phyloP scores from a whole-genome alignment of 495 filamentous ascomycete genomes.

The Apodospora peruviana region DNA sequence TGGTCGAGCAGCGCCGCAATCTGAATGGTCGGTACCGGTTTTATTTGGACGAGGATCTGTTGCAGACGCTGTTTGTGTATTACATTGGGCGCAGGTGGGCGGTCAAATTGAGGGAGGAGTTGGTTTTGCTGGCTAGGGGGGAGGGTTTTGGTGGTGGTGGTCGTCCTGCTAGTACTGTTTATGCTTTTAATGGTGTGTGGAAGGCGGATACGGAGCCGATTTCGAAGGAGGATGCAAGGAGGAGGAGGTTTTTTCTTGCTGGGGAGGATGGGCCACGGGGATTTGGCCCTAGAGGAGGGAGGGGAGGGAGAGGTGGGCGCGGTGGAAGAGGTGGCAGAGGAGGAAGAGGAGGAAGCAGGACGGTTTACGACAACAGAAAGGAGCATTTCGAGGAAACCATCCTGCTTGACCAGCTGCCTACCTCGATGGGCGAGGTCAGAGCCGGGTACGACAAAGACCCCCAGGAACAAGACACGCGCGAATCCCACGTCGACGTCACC shows the following conservation, averaged over 20 bases:
- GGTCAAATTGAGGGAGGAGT: conserved; percentile 2
- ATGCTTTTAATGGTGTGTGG: conserved; percentile 40
- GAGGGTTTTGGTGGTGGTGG: no score
- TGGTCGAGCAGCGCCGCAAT: conserved; percentile 43
- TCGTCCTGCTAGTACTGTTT: no score
- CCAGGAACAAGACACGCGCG: conserved; percentile 12
- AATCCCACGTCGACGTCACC: conserved; percentile 31
- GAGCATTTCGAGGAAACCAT: conserved; percentile 19
- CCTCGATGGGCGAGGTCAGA: conserved; percentile 26
- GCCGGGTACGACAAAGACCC: conserved; percentile 14
- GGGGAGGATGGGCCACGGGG: background rate
- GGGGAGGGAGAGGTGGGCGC: no score
- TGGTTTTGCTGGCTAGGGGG: conserved; percentile 43
- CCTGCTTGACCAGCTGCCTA: conserved; percentile 45
- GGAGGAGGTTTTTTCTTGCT: conserved; percentile 18
- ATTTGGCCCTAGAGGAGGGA: no score
- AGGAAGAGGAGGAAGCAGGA: no score
- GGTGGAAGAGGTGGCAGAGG: no score
- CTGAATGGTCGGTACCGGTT: conserved; percentile 64
- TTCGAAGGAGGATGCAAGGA: conserved; percentile 14
- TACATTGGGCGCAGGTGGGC: conserved; percentile 47
- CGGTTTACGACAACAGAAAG: conserved; percentile 6
- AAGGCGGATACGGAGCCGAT: conserved; percentile 15
- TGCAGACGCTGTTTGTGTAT: conserved; percentile 59
- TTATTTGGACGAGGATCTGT: conserved; percentile 63